Evolutionary conservation across 768 basidiomycete species (phyloP), one percentile per base, ranked within the genome.

Genomic region (Artomyces pyxidatus): DNA sequence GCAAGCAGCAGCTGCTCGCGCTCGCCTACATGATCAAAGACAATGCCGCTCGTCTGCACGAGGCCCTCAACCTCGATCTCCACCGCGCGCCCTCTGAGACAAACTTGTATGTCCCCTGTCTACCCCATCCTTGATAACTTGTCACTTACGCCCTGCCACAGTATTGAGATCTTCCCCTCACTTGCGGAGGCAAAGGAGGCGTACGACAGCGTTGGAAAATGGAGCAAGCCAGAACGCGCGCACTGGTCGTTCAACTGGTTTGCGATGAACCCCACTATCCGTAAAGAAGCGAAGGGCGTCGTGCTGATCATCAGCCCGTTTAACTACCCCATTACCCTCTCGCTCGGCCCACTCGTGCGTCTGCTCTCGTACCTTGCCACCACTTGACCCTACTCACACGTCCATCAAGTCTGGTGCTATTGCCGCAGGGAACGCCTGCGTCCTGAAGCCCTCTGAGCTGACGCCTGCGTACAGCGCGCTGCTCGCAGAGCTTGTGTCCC

Each of bases 1-100:
- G 88, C 57, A 88, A 82, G 64, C 73, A 78, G 40, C 87, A 89
- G 65, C 71, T 92, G 29, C 71, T 81, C 14, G 78, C 83, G 59
- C 73, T 91, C 8, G 80, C 73, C 12, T 85, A 85, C 61, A 65
- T 87, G 56, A 27, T 88, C 54, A 71, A 85, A 60, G 88, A 92
- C 65, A 88, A 91, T 61, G 58, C 66, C 19, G 67, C 75, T 26
- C 73, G 70, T 10, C 76, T 89, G 56, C 70, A 76, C 39, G 71
- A 77, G 23, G 72, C 88, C 0, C 60, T 88, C 50, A 61, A 63
- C 2, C 50, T 62, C 4, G 89, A 91, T 59, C 65, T 92, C 14
- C 78, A 81, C 3, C 71, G 85, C 42, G 83, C 81, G 0, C 35
- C 64, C 2, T 59, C 81, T 16, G 88, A 91, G 61, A 67, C 70